phyloP scores from a whole-genome alignment of 495 filamentous ascomycete genomes.

The Hyaloscypha finlandica region DNA sequence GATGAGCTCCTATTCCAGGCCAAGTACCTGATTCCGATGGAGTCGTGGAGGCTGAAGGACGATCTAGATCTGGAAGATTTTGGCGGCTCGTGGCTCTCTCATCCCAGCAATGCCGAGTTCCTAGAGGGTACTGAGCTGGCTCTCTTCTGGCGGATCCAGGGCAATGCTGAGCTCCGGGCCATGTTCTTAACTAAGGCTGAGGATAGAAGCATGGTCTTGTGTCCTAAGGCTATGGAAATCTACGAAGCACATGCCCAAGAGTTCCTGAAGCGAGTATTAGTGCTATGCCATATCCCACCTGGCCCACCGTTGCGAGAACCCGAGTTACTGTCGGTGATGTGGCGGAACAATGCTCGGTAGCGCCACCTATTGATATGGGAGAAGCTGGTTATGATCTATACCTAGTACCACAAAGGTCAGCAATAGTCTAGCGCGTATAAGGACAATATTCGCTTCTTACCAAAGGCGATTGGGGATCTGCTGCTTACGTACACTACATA shows the following conservation, averaged over 20 bases:
- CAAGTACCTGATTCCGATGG: background rate
- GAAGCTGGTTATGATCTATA: slow-evolving; percentile 17
- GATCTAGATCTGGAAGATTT: slow-evolving; percentile 21
- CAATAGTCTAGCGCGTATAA: no score
- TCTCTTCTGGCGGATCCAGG: slow-evolving; percentile 12
- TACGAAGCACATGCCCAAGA: background rate
- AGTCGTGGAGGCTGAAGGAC: slow-evolving; percentile 19
- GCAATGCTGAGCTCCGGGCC: slow-evolving; percentile 11
- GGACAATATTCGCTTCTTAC: no score
- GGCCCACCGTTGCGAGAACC: slow-evolving; percentile 13
- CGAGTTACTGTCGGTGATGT: slow-evolving; percentile 4
- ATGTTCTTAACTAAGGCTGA: slow-evolving; percentile 12
- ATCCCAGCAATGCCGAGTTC: slow-evolving; percentile 6
- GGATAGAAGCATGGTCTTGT: slow-evolving; percentile 3
- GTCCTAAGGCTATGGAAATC: background rate
- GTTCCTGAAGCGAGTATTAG: slow-evolving; percentile 1
- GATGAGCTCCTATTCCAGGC: slow-evolving; percentile 21
- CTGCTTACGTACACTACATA: background rate
- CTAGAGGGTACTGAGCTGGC: background rate
- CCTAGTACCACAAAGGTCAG: background rate
- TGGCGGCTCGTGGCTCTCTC: slow-evolving; percentile 20
- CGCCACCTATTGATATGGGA: slow-evolving; percentile 4
- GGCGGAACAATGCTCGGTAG: background rate
- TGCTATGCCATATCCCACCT: background rate
- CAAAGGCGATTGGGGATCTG: no score